Conservation (phyloP, 2,329 filamentous ascomycete species). For the Blastomyces parvus region DNA sequence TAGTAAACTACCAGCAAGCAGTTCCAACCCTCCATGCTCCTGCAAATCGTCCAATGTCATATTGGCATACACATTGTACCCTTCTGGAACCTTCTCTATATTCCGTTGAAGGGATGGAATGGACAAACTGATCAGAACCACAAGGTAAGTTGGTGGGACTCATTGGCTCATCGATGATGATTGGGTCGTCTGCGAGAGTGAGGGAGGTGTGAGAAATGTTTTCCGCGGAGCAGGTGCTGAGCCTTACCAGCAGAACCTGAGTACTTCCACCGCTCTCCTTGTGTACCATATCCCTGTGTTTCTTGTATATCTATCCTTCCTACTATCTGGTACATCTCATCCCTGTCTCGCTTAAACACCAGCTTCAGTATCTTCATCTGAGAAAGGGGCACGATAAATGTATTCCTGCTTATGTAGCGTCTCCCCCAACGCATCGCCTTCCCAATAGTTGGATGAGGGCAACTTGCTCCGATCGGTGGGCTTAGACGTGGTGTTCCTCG, state of each 20-base stretch:
- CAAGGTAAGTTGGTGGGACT: not conserved
- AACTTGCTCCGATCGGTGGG: not conserved
- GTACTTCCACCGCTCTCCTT: not conserved
- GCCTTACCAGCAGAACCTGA: not conserved
- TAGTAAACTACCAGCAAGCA: not conserved
- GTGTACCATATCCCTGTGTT: not conserved
- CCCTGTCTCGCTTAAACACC: not conserved
- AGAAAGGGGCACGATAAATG: not conserved
- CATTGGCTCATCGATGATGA: not conserved
- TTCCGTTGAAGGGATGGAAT: slow-evolving; percentile 1
- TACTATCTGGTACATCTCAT: slow-evolving; percentile 1
- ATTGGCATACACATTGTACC: not conserved
- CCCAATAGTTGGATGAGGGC: not conserved
- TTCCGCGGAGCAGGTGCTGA: not conserved
- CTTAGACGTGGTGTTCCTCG: not conserved
- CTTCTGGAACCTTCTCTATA: slow-evolving; percentile 1
- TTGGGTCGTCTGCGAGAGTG: slow-evolving; percentile 1
- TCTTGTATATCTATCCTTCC: not conserved
- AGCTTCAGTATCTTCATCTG: not conserved
- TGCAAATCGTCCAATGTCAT: slow-evolving; percentile 1
- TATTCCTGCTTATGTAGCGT: not conserved
- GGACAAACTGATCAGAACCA: not conserved
- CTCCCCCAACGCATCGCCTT: not conserved
- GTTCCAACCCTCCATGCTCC: not conserved
- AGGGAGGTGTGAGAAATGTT: slow-evolving; percentile 1